Conservation (phyloP, 2,329 filamentous ascomycete genomes). For the Mollisiaceae sp. region DNA sequence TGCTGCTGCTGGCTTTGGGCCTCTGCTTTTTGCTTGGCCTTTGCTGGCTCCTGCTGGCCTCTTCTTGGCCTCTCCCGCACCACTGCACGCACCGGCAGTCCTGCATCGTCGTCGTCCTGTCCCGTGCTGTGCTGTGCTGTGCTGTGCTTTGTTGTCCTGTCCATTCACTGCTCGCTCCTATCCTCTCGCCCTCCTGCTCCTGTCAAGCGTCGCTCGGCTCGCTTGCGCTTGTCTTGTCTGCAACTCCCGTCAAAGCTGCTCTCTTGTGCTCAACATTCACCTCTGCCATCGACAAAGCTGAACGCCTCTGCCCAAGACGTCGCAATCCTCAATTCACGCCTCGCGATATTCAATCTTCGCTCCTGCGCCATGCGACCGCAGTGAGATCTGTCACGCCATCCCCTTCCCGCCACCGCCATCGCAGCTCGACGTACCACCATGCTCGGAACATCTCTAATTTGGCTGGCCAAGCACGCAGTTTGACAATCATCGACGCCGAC, state of each 20-base stretch:
- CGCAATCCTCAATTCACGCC: not conserved
- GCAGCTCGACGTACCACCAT: not conserved
- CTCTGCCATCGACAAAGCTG: not conserved
- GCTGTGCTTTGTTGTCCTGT: too few relatives aligned
- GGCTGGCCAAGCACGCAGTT: conserved; percentile 4
- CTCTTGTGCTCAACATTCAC: not conserved
- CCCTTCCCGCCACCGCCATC: not conserved
- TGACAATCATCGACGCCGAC: not conserved
- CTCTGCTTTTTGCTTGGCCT: too few relatives aligned
- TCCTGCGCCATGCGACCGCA: not conserved
- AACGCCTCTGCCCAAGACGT: not conserved
- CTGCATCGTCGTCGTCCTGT: too few relatives aligned
- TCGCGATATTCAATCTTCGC: not conserved
- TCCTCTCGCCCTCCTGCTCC: too few relatives aligned
- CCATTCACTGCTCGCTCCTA: too few relatives aligned
- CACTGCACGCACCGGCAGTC: not conserved
- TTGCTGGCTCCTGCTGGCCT: too few relatives aligned
- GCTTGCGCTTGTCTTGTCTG: not conserved
- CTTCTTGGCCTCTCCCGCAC: not conserved
- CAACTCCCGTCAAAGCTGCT: conserved; percentile 3
- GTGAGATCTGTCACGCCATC: not conserved
- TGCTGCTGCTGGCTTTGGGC: not conserved
- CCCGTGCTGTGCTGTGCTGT: too few relatives aligned
- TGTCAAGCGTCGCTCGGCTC: too few relatives aligned
- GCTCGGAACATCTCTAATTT: not conserved